Base-by-base conservation (phyloP, 75 land plant species). In the Sequoiadendron giganteum region DNA sequence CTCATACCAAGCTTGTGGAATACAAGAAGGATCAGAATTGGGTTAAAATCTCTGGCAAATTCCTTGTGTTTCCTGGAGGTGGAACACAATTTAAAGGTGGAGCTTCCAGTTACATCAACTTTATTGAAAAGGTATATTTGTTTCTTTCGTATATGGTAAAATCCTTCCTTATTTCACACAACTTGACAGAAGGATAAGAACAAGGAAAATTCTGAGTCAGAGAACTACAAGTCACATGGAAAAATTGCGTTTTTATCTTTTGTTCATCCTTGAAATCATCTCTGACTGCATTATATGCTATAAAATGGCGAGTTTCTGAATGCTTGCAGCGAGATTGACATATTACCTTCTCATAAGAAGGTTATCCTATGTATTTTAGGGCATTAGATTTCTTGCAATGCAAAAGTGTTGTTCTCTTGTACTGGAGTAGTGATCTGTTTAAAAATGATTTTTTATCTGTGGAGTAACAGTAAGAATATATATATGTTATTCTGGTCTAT, bases 11-110 rank as follows among this genome's bases (percentile, higher is more conserved):
- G 85, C 94, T 96, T 14, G 95, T 94, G 56, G 93, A 94, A 42
- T 96, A 97, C 85, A 97, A 97, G 92, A 92, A 93, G 77, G 95
- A 94, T 83, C 98, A 97, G 87, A 93, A 95, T 72, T 97, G 99
- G 98, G 96, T 96, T 88, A 90, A 87, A 28, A 93, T 88, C 48
- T 82, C 89, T 39, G 97, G 93, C 65, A 91, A 96, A 73, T 91
- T 91, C 88, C 92, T 96, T 87, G 92, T 92, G 38, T 96, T 96
- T 82, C 99, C 98, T 65, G 99, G 98, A 25, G 98, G 97, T 86
- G 99, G 98, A 55, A 96, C 98, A 65, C 98, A 97, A 86, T 97
- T 95, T 86, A 97, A 95, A 90, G 86, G 93, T 10, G 98, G 98
- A 34, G 98, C 96, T 47, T 34, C 32, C 49, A 90, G 85, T 58